Conservation (phyloP, 2,329 filamentous ascomycete genomes). For the Myrmaecium sp. region DNA sequence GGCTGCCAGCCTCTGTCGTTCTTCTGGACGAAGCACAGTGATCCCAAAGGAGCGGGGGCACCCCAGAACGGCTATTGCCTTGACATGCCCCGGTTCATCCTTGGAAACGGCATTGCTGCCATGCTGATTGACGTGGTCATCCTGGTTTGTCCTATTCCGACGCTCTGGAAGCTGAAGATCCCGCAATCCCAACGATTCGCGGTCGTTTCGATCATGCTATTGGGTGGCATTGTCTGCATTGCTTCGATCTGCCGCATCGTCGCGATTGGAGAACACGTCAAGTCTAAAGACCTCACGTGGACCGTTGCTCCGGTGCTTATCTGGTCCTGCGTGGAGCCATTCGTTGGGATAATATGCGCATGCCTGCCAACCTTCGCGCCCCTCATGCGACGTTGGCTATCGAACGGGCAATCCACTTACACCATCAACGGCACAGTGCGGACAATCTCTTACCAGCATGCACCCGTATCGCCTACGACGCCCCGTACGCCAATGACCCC, state of each 20-base stretch:
- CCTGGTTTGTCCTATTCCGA: slow-evolving; percentile 15
- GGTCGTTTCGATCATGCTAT: slow-evolving; percentile 1
- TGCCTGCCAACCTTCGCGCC: slow-evolving; percentile 12
- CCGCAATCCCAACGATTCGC: slow-evolving; percentile 3
- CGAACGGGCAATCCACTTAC: too few species aligned
- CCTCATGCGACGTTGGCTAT: slow-evolving; percentile 19
- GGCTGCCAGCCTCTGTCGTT: slow-evolving; percentile 29
- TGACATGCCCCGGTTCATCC: slow-evolving; percentile 30
- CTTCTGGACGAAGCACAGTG: slow-evolving; percentile 28
- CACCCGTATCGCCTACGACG: too few species aligned
- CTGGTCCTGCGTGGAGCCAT: slow-evolving; percentile 19
- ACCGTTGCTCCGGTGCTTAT: slow-evolving; percentile 14
- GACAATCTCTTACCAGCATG: too few species aligned
- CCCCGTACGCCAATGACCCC: too few species aligned
- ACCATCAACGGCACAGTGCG: too few species aligned
- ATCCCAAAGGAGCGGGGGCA: too few species aligned
- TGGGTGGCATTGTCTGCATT: slow-evolving; percentile 10
- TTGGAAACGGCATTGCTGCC: slow-evolving; percentile 27
- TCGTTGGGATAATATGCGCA: slow-evolving; percentile 20
- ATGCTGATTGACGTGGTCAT: slow-evolving; percentile 19
- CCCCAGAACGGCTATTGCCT: too few species aligned
- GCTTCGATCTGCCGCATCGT: slow-evolving; percentile 14
- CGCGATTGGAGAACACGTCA: slow-evolving; percentile 10
- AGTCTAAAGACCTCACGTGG: slow-evolving; percentile 12
- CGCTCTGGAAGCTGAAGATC: slow-evolving; percentile 15